Evolutionary conservation across 164 flowering plant species (phyloP), one percentile per base, ranked within the genome.

Genomic region (Pachysandra terminalis): DNA sequence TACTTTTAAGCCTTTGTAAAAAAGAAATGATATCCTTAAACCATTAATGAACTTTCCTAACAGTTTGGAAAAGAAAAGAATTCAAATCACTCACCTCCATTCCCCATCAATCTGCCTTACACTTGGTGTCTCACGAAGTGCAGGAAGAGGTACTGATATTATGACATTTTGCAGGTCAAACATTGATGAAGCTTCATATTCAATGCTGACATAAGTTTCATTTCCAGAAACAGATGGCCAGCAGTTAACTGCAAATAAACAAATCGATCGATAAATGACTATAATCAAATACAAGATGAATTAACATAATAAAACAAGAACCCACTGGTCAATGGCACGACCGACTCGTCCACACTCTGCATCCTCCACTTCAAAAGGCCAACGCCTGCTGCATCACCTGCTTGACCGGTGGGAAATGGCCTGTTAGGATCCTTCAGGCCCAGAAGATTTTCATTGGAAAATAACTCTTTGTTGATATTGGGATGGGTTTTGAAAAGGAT

Each of bases 151-250:
- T 28, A 93, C 89, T 0, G 96, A 88, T 26, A 93, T 84, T 64
- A 90, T 85, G 67, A 96, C 98, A 87, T 93, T 93, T 61, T 80
- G 87, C 68, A 96, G 81, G 72, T 96, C 97, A 88, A 93, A 91
- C 83, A 73, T 81, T 41, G 84, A 41, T 27, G 98, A 87, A 59
- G 97, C 89, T 76, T 96, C 99, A 74, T 96, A 96, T 74, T 96
- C 99, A 65, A 96, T 84, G 82, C 86, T 96, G 72, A 96, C 99
- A 77, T 85, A 93, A 62, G 99, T 96, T 75, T 91, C 97, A 77
- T 76, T 85, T 41, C 97, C 98, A 77, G 98, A 96, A 61, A 88
- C 88, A 63, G 99, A 96, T 59, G 99, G 99, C 99, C 99, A 93
- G 86, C 98, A 96, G 80, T 91, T 96, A 58, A 93, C 99, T 93